phyloP scores from a whole-genome alignment of 345 rosid genomes.

The Sisymbrium altissimum region DNA sequence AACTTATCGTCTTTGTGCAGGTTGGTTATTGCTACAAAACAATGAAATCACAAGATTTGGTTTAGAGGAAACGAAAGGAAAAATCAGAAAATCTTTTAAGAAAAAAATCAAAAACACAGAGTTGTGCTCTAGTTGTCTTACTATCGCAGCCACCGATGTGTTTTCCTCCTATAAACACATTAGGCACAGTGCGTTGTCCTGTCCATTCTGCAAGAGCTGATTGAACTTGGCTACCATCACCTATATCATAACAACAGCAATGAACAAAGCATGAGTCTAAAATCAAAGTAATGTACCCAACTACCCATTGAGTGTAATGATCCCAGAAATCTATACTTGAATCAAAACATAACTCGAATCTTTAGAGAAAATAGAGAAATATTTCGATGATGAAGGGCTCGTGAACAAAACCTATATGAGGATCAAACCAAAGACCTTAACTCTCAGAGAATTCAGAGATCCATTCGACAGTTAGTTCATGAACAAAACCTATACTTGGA shows the following conservation, averaged over 20 bases:
- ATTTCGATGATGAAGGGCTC: neutral
- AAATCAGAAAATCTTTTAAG: neutral
- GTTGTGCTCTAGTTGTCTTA: neutral
- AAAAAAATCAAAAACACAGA: neutral
- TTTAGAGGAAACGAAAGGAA: neutral
- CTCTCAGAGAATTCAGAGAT: neutral
- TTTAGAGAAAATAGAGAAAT: neutral
- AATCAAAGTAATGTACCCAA: neutral
- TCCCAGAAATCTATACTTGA: neutral
- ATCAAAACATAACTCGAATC: neutral
- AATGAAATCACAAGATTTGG: neutral
- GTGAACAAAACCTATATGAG: neutral
- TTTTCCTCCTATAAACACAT: neutral
- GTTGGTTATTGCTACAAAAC: constrained; percentile 50
- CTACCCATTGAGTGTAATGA: neutral
- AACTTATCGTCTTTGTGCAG: constrained; percentile 58
- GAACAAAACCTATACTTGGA: neutral
- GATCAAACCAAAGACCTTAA: neutral
- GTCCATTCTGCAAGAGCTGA: constrained; percentile 3
- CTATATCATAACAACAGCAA: neutral
- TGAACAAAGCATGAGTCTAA: neutral
- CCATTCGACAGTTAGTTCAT: neutral
- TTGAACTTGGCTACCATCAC: constrained; percentile 4
- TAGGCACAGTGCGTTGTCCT: neutral
- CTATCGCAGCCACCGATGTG: neutral